These are phyloP conservation scores for Delphinella strobiligena DNA, from an alignment of 2,329 filamentous ascomycete species.

Conservation along the genomic window DNA sequence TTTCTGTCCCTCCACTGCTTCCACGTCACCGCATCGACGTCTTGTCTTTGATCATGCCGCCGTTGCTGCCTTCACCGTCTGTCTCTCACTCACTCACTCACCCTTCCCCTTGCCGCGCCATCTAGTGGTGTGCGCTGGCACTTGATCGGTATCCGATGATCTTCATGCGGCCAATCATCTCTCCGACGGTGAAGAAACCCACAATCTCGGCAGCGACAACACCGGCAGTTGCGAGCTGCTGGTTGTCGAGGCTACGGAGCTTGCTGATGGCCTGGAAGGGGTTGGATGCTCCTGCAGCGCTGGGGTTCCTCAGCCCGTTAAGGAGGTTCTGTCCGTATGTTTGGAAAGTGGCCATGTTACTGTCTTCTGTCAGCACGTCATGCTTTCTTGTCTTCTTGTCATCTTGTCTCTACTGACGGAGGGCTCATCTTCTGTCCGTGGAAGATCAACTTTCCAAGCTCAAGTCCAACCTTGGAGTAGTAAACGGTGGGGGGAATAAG, in stretches of 20 bases:
- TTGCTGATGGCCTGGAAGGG: constrained; percentile 43
- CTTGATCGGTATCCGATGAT: constrained; percentile 64
- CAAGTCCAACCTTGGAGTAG: constrained; percentile 80
- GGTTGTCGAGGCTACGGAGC: constrained; percentile 57
- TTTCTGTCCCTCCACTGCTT: too few species aligned
- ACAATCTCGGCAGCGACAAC: constrained; percentile 77
- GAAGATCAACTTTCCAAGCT: constrained; percentile 81
- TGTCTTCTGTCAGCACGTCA: constrained; percentile 27
- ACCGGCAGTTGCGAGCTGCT: constrained; percentile 60
- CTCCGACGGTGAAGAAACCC: constrained; percentile 95
- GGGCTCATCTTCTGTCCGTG: constrained; percentile 81
- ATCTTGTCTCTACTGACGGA: constrained; percentile 56
- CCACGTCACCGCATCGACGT: too few species aligned
- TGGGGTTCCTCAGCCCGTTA: constrained; percentile 60
- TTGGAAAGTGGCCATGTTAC: constrained; percentile 68
- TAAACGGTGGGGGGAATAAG: constrained; percentile 78
- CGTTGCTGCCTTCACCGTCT: too few species aligned
- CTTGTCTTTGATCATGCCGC: too few species aligned
- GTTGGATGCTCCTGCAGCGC: constrained; percentile 36
- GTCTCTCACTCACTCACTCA: constrained; percentile 2
- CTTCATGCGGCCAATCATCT: constrained; percentile 95
- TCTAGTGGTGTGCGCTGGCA: constrained; percentile 7
- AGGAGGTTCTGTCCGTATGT: constrained; percentile 67
- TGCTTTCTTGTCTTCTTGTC: constrained; percentile 47
- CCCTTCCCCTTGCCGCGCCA: constrained; percentile 1